A percentile compares a stretch with the other conserved stretches of the same genome.
Evolutionary conservation across 768 basidiomycete genomes (phyloP).

Genomic region (Boletus sensibilis): DNA sequence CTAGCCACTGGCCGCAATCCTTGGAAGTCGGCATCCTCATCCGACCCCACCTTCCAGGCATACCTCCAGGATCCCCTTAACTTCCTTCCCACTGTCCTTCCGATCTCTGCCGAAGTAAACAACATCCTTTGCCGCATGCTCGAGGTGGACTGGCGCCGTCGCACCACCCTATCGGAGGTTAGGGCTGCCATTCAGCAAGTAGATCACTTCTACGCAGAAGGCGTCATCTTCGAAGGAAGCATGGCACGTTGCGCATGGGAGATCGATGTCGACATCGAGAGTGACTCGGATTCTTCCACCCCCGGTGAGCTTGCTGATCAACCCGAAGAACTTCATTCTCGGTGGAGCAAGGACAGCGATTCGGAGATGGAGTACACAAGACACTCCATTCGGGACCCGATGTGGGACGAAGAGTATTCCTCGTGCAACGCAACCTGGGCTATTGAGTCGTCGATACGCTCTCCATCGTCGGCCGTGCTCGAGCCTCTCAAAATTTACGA

Average conservation of each 20-base stretch:
- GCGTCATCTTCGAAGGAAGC: constrained; percentile 75
- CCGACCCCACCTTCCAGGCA: constrained; percentile 87
- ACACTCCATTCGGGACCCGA: constrained; percentile 29
- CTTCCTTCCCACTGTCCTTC: constrained; percentile 85
- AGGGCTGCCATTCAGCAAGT: constrained; percentile 56
- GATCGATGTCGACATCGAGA: constrained; percentile 61
- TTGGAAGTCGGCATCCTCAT: constrained; percentile 83
- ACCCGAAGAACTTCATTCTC: constrained; percentile 45
- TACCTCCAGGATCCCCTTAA: constrained; percentile 73
- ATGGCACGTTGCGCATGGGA: constrained; percentile 81
- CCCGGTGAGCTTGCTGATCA: constrained; percentile 42
- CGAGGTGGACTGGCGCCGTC: constrained; percentile 59
- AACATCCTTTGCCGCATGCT: constrained; percentile 73
- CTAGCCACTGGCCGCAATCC: constrained; percentile 93
- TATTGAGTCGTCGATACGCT: constrained; percentile 50
- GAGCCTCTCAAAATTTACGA: constrained; percentile 43
- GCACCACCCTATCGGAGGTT: constrained; percentile 48
- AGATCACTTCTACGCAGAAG: constrained; percentile 67
- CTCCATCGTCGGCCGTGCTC: constrained; percentile 39
- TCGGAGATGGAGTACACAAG: constrained; percentile 35
- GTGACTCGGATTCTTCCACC: constrained; percentile 59
- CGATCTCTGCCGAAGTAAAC: constrained; percentile 74
- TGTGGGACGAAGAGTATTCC: constrained; percentile 37
- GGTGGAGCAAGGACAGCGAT: constrained; percentile 57
- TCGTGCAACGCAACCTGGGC: constrained; percentile 57